These are phyloP conservation scores for Flaveria sonorensis DNA, from an alignment of 129 eudicot genomes.

Conservation along the genomic window DNA sequence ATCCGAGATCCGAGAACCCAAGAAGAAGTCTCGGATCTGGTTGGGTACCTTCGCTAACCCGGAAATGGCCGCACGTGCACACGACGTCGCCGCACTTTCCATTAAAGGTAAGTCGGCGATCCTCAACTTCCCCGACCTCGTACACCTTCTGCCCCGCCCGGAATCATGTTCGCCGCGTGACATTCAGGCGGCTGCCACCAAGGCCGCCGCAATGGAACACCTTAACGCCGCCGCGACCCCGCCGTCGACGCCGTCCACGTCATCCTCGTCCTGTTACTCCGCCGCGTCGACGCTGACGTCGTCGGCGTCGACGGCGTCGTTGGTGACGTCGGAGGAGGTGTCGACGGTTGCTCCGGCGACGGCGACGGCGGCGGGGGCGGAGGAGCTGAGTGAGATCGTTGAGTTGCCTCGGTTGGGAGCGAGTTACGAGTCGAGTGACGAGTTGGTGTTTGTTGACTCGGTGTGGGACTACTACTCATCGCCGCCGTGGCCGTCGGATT, in stretches of 20 bases:
- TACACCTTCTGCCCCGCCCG: constrained; percentile 65
- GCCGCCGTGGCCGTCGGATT: constrained; percentile 47
- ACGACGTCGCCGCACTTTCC: constrained; percentile 79
- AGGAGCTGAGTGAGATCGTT: constrained; percentile 62
- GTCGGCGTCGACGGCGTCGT: constrained; percentile 34
- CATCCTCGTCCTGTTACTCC: constrained; percentile 31
- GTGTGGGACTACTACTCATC: constrained; percentile 38
- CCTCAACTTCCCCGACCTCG: constrained; percentile 79
- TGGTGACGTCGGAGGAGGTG: constrained; percentile 44
- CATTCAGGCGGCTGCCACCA: constrained; percentile 75
- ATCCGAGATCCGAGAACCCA: constrained; percentile 87
- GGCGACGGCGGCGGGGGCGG: constrained; percentile 30
- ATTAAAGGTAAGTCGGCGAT: constrained; percentile 66
- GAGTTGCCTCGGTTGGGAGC: constrained; percentile 63
- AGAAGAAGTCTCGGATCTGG: constrained; percentile 91
- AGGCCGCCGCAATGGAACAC: constrained; percentile 75
- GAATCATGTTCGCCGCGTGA: constrained; percentile 69
- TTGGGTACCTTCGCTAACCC: constrained; percentile 78
- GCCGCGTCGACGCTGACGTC: constrained; percentile 50
- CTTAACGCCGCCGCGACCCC: constrained; percentile 18
- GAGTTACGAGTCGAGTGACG: constrained; percentile 55
- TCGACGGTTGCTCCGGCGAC: constrained; percentile 18
- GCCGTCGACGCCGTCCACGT: constrained; percentile 33
- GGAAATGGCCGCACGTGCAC: constrained; percentile 97
- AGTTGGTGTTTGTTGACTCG: constrained; percentile 45